phyloP scores from a whole-genome alignment of 2,329 filamentous ascomycete species.

The Alternaria brassicae region DNA sequence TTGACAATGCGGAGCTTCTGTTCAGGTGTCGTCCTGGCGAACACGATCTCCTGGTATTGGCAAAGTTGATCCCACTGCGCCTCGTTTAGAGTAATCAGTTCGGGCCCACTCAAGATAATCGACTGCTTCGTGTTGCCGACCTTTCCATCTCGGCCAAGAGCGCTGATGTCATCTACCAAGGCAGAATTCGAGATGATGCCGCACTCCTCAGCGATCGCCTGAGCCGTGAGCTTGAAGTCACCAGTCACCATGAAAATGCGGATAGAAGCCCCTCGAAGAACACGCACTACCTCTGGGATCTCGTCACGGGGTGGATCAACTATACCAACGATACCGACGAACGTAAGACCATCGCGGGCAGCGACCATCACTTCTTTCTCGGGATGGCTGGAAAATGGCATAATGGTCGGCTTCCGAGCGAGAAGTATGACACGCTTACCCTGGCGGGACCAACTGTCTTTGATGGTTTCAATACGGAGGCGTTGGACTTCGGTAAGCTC shows the following conservation, averaged over 20 bases:
- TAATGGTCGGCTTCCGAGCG: conserved; percentile 64
- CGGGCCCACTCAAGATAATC: conserved; percentile 46
- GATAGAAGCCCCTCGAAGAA: conserved; percentile 72
- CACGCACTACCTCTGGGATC: conserved; percentile 66
- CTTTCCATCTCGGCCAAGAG: conserved; percentile 54
- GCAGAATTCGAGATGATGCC: conserved; percentile 69
- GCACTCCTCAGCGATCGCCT: conserved; percentile 74
- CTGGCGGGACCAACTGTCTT: conserved; percentile 72
- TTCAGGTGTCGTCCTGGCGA: conserved; percentile 75
- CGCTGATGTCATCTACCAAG: conserved; percentile 61
- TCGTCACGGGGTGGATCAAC: conserved; percentile 67
- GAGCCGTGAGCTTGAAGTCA: conserved; percentile 77
- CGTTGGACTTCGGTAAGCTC: conserved; percentile 58
- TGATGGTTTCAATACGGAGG: conserved; percentile 63
- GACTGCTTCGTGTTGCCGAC: conserved; percentile 30
- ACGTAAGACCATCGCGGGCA: conserved; percentile 57
- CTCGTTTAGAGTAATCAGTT: conserved; percentile 70
- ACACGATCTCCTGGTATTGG: conserved; percentile 74
- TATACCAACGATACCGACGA: conserved; percentile 66
- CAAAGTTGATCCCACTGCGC: conserved; percentile 72
- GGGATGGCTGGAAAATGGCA: conserved; percentile 55
- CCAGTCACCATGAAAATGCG: conserved; percentile 84
- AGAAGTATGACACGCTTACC: conserved; percentile 73
- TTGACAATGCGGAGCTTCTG: conserved; percentile 82
- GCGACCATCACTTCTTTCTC: conserved; percentile 66